phyloP scores from a whole-genome alignment of 352 stramenopile genomes.

The Globisporangium takayamanum region DNA sequence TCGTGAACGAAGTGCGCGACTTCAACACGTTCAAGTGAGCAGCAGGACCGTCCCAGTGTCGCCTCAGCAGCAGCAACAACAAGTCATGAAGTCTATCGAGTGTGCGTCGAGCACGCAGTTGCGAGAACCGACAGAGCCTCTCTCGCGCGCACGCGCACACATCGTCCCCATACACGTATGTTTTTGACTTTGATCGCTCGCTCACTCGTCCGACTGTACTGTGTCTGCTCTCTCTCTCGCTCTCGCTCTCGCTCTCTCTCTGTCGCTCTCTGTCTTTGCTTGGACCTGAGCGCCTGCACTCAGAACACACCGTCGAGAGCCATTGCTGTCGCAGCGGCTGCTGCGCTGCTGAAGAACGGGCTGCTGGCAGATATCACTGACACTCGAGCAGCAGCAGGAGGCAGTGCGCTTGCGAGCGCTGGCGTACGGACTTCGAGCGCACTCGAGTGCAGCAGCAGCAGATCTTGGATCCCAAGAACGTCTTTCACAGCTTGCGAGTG shows the following conservation, averaged over 20 bases:
- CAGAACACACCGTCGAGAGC: constrained; percentile 13
- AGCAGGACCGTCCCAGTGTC: background rate
- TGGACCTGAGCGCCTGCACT: background rate
- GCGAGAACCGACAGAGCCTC: background rate
- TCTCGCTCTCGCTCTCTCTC: background rate
- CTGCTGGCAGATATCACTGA: background rate
- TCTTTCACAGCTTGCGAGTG: constrained; percentile 28
- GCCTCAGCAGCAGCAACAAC: no score
- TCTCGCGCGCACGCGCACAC: no score
- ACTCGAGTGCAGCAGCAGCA: constrained; percentile 11
- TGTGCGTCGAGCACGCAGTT: no score
- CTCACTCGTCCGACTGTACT: background rate
- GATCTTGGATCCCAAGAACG: constrained; percentile 28
- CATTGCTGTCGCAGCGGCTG: background rate
- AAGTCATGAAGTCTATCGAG: no score
- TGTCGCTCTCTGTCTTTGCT: background rate
- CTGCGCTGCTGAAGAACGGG: background rate
- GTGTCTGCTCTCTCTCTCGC: background rate
- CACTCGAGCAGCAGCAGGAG: background rate
- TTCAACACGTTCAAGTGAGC: constrained; percentile 96
- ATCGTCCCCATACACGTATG: background rate
- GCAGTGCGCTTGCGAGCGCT: background rate
- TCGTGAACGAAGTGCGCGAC: constrained; percentile 98
- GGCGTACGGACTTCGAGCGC: constrained; percentile 11
- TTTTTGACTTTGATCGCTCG: background rate